Conservation (phyloP, 179 eudicot genomes). For the Drosera spatulata region DNA sequence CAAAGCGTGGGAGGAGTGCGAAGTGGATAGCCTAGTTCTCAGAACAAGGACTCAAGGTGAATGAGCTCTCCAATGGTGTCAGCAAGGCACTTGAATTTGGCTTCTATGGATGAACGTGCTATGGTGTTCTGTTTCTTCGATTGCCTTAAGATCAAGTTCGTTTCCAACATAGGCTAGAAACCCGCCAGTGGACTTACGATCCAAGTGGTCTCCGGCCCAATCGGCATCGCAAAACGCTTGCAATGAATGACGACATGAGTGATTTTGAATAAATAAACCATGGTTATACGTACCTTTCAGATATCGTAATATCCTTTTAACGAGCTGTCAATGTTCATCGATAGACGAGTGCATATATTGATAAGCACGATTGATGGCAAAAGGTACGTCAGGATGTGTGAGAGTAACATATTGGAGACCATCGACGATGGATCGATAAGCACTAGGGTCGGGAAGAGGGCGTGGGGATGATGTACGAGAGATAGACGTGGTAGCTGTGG, state of each 20-base stretch:
- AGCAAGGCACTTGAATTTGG: slow-evolving; percentile 1
- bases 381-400: no score
- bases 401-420: no score
- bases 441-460: no score
- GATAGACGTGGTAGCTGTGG: no score
- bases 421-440: no score
- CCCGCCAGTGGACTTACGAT: not conserved
- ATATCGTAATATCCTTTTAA: no score
- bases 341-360: no score
- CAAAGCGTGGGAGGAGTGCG: not conserved
- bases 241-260: not conserved
- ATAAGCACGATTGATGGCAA: no score
- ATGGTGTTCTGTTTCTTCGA: not conserved
- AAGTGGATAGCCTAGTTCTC: not conserved
- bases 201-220: not conserved
- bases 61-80: not conserved
- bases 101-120: slow-evolving; percentile 1
- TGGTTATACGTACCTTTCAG: no score
- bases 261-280: no score
- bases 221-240: slow-evolving; percentile 2
- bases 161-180: not conserved
- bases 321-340: no score
- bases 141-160: not conserved
- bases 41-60: not conserved
- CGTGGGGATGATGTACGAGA: no score